Base-by-base conservation (phyloP, 1,284 basidiomycete genomes). In the Ustilago hordei region DNA sequence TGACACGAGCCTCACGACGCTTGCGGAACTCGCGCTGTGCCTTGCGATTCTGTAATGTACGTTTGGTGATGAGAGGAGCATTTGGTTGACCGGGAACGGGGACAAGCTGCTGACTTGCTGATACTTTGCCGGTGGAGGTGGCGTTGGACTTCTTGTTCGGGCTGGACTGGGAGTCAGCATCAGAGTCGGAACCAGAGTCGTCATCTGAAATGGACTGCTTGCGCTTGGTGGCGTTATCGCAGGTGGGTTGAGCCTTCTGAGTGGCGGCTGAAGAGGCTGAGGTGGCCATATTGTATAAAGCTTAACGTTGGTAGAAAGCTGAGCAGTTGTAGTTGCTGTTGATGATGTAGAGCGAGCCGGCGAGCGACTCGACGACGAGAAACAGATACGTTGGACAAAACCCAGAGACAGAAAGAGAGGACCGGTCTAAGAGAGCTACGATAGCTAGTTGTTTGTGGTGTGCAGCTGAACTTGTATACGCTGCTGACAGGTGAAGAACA, bases 11-110 rank as follows among this genome's bases (percentile, higher is more conserved):
- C 67, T 83, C 82, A 31, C 82, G 66, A 50, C 82, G 68, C 76
- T 83, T 83, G 59, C 81, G 73, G 48, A 83, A 83, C 64, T 83
- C 82, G 43, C 82, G 67, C 65, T 83, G 82, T 2, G 82, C 82
- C 66, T 80, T 81, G 39, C 81, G 70, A 55, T 83, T 83, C 60
- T 83, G 81, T 0, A 83, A 68, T 4, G 81, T 83, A 28, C 81
- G 65, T 68, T 83, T 83, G 11, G 81, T 80, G 48, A 82, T 80
- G 43, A 73, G 66, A 12, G 76, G 72, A 45, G 80, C 81, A 45
- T 76, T 75, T 6, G 71, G 69, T 32, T 74, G 75, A 39, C 69
- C 71, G 54, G 75, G 75, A 4, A 74, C 72, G 31, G 75, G 75
- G 7, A 79, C 77, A 17, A 79, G 74, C 69, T 80, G 70, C 45